Evolutionary conservation across 345 rosid species (phyloP).

Genomic region (Salix udensis): DNA sequence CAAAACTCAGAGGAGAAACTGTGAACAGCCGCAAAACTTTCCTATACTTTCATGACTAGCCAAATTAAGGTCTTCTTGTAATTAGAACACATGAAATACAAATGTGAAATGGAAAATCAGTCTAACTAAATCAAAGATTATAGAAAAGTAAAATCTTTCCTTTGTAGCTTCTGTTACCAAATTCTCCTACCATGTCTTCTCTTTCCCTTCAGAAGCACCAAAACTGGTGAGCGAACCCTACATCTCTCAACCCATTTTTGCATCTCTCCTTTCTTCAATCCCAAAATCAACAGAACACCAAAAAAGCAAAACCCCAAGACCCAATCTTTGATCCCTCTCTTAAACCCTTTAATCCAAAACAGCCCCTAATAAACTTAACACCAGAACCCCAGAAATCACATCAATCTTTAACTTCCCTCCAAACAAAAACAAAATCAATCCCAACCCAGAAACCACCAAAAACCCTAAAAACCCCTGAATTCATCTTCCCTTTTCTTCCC

Average conservation of each 20-base stretch:
- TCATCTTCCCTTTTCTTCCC: constrained; percentile 28
- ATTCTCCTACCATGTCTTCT: constrained; percentile 31
- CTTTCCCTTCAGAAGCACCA: constrained; percentile 20
- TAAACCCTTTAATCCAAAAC: constrained; percentile 14
- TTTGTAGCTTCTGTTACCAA: not conserved
- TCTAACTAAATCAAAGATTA: not conserved
- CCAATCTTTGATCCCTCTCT: constrained; percentile 30
- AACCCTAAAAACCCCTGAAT: constrained; percentile 21
- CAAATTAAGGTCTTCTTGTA: no score
- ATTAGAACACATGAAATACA: no score
- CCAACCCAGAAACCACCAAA: constrained; percentile 27
- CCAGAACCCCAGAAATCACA: constrained; percentile 22
- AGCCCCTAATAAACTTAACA: constrained; percentile 23
- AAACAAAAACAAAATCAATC: constrained; percentile 7
- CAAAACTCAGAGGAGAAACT: no score
- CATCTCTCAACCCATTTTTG: constrained; percentile 24
- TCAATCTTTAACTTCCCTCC: constrained; percentile 32
- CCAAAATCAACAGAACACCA: constrained; percentile 30
- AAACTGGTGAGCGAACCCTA: constrained; percentile 23
- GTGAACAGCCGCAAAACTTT: no score
- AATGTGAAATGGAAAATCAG: not conserved
- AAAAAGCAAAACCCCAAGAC: constrained; percentile 33
- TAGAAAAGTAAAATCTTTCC: not conserved
- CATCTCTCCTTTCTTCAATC: constrained; percentile 22
- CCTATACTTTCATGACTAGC: no score